phyloP scores from a whole-genome alignment of 2,329 filamentous ascomycete species.

The Penicillium sp. region DNA sequence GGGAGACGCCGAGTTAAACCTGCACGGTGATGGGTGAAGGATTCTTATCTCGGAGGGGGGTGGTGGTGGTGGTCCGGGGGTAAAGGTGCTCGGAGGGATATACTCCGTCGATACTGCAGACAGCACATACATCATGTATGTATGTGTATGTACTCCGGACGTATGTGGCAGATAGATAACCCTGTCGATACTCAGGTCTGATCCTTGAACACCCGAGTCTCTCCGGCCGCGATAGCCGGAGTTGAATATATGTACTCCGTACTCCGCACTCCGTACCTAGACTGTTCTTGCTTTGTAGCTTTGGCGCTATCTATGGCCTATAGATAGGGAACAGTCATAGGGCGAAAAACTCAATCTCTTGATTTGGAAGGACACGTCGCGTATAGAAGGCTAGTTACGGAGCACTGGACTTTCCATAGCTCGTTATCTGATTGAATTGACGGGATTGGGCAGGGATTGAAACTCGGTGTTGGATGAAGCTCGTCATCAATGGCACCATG shows the following conservation, averaged over 20 bases:
- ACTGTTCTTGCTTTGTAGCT: not conserved
- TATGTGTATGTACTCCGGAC: too few relatives aligned
- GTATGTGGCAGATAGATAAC: too few relatives aligned
- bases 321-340: not conserved
- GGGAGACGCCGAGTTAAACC: not conserved
- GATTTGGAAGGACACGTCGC: not conserved
- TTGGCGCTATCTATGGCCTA: not conserved
- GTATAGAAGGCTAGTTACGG: not conserved
- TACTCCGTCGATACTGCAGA: not conserved
- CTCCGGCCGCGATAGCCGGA: constrained; percentile 2
- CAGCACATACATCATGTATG: not conserved
- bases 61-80: not conserved
- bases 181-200: not conserved
- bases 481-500: not conserved
- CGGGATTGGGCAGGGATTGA: not conserved
- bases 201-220: not conserved
- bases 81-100: not conserved
- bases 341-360: not conserved
- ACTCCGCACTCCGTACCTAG: not conserved
- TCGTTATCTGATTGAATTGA: not conserved
- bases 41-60: not conserved
- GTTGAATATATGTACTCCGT: not conserved
- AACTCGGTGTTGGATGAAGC: not conserved
- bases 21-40: not conserved
- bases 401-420: too few relatives aligned